These are phyloP conservation scores for Pyrenochaeta sp. DNA, from an alignment of 2,329 filamentous ascomycete species.

Conservation along the genomic window DNA sequence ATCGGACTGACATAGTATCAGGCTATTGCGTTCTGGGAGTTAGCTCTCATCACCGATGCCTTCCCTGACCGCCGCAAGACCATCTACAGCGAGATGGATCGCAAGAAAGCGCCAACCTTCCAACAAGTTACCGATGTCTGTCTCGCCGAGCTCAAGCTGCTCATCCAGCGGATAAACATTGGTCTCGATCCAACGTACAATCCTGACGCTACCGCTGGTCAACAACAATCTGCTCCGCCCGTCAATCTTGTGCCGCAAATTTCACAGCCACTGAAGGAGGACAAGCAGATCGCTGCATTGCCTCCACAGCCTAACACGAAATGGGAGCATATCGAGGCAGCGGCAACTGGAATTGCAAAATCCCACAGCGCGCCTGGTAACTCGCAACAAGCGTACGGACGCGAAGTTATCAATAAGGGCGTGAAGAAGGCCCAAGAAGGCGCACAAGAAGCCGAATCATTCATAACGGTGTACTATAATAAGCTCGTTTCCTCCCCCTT, in stretches of 20 bases:
- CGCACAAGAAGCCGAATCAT: conserved; percentile 35
- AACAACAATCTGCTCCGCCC: conserved; percentile 32
- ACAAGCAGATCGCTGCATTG: conserved; percentile 56
- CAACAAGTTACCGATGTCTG: conserved; percentile 77
- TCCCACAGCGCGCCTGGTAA: conserved; percentile 40
- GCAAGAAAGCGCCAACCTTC: conserved; percentile 81
- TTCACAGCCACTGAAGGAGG: conserved; percentile 57
- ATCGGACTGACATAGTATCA: conserved; percentile 42
- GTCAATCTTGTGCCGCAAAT: conserved; percentile 61
- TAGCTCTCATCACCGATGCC: conserved; percentile 78
- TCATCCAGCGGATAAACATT: conserved; percentile 73
- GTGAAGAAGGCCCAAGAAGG: conserved; percentile 43
- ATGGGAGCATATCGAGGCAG: conserved; percentile 35
- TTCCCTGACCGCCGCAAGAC: conserved; percentile 79
- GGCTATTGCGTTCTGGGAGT: conserved; percentile 91
- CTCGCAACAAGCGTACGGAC: conserved; percentile 47
- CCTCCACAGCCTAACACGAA: conserved; percentile 49
- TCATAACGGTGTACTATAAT: conserved; percentile 34
- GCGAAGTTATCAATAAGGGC: conserved; percentile 43
- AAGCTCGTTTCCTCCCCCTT: conserved; percentile 56
- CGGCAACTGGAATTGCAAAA: conserved; percentile 57
- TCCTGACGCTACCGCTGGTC: conserved; percentile 17
- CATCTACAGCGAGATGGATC: conserved; percentile 88
- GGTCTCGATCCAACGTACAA: conserved; percentile 40
- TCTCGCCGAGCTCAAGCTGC: conserved; percentile 71